Percentiles rank a stretch among this genome's conserved stretches.
These are phyloP conservation scores for Aristolochia californica DNA, from an alignment of 164 flowering plant species.

Conservation along the genomic window DNA sequence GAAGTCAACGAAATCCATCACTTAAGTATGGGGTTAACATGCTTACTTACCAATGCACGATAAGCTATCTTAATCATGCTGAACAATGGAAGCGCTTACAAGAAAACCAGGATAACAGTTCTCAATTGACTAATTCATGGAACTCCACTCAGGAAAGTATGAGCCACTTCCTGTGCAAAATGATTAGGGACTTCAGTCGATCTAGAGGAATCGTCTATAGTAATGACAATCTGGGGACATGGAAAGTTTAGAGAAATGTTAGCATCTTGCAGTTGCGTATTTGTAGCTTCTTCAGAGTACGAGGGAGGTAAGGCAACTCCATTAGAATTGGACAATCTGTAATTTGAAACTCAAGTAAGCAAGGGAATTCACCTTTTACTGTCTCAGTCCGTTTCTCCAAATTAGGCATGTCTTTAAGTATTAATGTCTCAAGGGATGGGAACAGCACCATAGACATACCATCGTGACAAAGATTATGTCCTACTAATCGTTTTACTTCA, in stretches of 20 bases:
- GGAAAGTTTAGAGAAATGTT: not conserved
- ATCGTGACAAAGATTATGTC: not conserved
- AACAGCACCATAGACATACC: not conserved
- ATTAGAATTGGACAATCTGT: not conserved
- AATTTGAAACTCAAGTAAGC: not conserved
- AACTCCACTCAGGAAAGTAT: too few relatives aligned
- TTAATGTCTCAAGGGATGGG: conserved; percentile 1
- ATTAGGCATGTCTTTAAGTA: not conserved
- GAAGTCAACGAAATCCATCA: too few relatives aligned
- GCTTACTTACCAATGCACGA: too few relatives aligned
- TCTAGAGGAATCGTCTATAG: not conserved
- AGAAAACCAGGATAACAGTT: too few relatives aligned
- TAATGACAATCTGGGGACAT: not conserved
- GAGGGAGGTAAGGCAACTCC: not conserved
- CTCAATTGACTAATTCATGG: too few relatives aligned
- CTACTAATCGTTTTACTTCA: not conserved
- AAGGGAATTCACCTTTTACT: not conserved
- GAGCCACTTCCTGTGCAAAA: too few relatives aligned
- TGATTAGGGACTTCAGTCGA: not conserved
- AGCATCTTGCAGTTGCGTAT: not conserved
- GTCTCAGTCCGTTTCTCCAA: not conserved
- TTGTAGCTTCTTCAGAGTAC: not conserved
- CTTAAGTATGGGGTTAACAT: too few relatives aligned
- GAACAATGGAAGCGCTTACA: too few relatives aligned
- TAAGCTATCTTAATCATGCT: too few relatives aligned